Conservation (phyloP, 208 protist genomes). For the Endotrypanum monterogeii region DNA sequence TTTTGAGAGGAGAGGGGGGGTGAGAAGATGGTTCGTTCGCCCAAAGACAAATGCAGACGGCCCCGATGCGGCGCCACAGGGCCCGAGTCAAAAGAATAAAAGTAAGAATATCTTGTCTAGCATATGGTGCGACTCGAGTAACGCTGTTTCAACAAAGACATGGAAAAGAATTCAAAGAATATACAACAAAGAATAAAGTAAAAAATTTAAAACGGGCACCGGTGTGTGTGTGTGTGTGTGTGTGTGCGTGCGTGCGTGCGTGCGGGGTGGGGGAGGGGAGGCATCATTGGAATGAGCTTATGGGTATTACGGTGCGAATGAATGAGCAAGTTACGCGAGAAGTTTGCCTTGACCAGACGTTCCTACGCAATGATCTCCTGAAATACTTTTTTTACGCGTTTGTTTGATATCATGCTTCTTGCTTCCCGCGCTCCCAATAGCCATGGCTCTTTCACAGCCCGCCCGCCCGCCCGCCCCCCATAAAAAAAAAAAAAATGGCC, state of each 20-base stretch:
- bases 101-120: background rate
- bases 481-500: too few species aligned
- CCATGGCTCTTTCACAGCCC: too few species aligned
- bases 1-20: too few species aligned
- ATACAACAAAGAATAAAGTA: background rate
- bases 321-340: background rate
- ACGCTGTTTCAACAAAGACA: conserved; percentile 1
- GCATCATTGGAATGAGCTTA: background rate
- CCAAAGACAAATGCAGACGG: background rate
- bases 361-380: background rate
- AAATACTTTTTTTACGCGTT: background rate
- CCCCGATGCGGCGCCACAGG: background rate
- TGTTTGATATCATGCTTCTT: background rate
- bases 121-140: background rate
- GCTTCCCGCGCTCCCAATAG: background rate
- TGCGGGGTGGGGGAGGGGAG: background rate
- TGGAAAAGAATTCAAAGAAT: background rate
- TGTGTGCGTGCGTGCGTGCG: background rate
- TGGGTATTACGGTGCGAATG: background rate
- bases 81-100: background rate
- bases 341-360: background rate
- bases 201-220: background rate
- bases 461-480: too few species aligned
- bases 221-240: background rate
- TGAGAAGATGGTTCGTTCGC: background rate